Evolutionary conservation across 208 protist species (phyloP), one percentile per base, ranked within the genome.

Genomic region (Kentomonas sorsogonicus): DNA sequence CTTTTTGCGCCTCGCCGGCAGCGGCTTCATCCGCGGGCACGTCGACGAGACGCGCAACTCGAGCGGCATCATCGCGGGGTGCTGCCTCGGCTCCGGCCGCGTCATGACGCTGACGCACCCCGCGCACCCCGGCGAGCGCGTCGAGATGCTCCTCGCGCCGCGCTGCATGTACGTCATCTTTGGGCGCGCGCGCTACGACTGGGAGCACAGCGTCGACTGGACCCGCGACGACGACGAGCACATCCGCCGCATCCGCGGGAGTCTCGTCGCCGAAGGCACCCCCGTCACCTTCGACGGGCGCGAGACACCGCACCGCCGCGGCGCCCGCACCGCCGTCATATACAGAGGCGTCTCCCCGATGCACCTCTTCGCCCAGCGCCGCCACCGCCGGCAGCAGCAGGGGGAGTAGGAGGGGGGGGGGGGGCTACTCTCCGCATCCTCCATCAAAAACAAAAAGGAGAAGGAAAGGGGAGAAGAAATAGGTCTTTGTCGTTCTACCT

Each of bases 131-230:
- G 66, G 66, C 0, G 74, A 93, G 60, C 36, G 57, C 20, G 77
- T 88, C 30, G 86, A 93, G 56, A 60, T 93, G 45, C 62, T 93
- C 61, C 68, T 93, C 45, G 82, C 82, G 18, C 86, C 86, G 38
- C 79, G 86, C 39, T 76, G 77, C 56, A 61, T 89, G 30, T 93
- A 89, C 63, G 58, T 77, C 10, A 64, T 89, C 18, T 76, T 87
- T 15, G 79, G 81, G 1, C 69, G 76, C n/a, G 82, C 81, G 29
- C 69, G 86, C 20, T 89, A 93, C 66, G 74, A 89, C 50, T 93
- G 86, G 82, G 79, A 79, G 61, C 86, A 93, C 61, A 83, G 78
- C 60, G 74, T 83, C n/a, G 86, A 93, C 47, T 93, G 81, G 79
- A 46, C 78, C 31, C 53, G 60, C 31, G 82, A 93, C 47, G 82